Base-by-base conservation (phyloP, 148 eudicot species). In the Heliamphora exappendiculata region DNA sequence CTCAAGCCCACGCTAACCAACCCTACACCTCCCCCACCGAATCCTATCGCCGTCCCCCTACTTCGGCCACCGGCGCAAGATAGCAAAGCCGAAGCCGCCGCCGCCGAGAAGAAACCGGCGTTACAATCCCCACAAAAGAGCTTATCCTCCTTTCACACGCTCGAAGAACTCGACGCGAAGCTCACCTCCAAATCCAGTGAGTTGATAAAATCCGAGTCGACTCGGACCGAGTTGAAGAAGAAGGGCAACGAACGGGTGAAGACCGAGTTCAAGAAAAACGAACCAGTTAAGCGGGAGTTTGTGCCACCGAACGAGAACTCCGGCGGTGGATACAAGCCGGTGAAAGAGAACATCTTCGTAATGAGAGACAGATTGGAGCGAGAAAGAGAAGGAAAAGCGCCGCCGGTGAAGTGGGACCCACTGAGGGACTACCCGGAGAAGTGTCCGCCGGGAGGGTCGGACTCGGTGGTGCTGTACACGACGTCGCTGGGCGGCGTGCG, bases 401-500 rank as follows among this genome's bases (percentile, higher is more conserved):
- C 89, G 0, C 76, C 86, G 50, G 72, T 76, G 13, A 87, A 77
- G 79, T 64, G 84, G 76, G 88, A 95, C 89, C 97, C 96, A 4
- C 83, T 95, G 29, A 76, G 76, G 3, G 89, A 79, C 36, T 95
- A 79, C 74, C 92, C 83, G 0, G 96, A 92, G 70, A 82, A 76
- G 19, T 92, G 96, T 65, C 98, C 98, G 3, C 98, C 96, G 8
- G 84, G 89, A 9, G 97, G 94, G 50, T 76, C 84, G 1, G 82
- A 85, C 31, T 47, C 76, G 34, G 88, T 95, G 51, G 97, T 95
- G 29, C 79, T 95, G 3, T 95, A 95, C 83, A 89, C 96, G 74
- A 95, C 98, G 31, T 88, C 98, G 57, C 76, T 95, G 75, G 90
- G 98, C 3, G 98, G 98, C 5, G 89, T 95, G 0, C 78, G 98